Percentiles rank a stretch among this genome's conserved stretches.
phyloP scores from a whole-genome alignment of 257 asterid genomes.

The Rubia yunnanensis region DNA sequence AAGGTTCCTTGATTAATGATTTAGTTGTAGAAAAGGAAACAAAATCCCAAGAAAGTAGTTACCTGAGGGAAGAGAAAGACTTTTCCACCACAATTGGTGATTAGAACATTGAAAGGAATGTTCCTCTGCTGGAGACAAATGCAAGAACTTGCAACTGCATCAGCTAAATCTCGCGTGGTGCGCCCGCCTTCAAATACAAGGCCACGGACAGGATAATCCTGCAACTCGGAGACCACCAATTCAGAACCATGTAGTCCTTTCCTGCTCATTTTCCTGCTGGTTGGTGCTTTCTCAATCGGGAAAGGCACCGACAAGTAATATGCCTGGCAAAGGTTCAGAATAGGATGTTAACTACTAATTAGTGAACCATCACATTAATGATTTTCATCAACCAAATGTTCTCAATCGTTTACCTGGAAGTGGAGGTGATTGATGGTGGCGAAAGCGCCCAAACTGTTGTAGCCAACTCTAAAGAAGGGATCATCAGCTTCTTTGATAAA shows the following conservation, averaged over 20 bases:
- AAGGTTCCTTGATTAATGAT: background rate
- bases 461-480: conserved; percentile 62
- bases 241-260: conserved; percentile 30
- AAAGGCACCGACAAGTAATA: conserved; percentile 57
- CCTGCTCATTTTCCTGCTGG: conserved; percentile 31
- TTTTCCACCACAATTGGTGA: conserved; percentile 54
- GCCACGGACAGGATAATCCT: conserved; percentile 53
- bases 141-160: conserved; percentile 52
- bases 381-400: background rate
- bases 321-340: conserved; percentile 32
- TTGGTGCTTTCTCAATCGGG: conserved; percentile 62
- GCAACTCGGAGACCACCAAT: conserved; percentile 47
- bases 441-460: conserved; percentile 77
- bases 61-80: conserved; percentile 69
- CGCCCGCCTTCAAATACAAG: conserved; percentile 59
- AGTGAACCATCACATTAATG: background rate
- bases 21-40: too few relatives aligned
- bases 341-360: background rate
- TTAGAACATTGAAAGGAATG: conserved; percentile 56
- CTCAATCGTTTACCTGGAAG: conserved; percentile 46
- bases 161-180: conserved; percentile 29
- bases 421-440: conserved; percentile 83
- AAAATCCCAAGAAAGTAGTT: background rate
- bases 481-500: conserved; percentile 50
- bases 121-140: conserved; percentile 45